Evolutionary conservation across 305 asterid genomes (phyloP), one percentile per base, ranked within the genome.

Genomic region (Fraxinus baroniana): DNA sequence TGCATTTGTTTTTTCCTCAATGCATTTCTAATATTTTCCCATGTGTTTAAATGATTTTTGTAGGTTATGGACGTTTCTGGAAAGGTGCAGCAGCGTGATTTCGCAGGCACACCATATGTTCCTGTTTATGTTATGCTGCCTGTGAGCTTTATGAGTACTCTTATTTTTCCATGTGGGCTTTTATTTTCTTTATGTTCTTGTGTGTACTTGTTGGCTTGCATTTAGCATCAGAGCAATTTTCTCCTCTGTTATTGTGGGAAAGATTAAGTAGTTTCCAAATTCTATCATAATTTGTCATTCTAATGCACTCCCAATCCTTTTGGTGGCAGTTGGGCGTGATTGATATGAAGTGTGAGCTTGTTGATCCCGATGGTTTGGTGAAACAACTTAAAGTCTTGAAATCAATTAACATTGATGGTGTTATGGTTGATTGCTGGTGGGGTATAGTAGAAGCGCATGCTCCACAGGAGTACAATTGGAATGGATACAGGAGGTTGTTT

Each of bases 401-500:
- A 88, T 92, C 97, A 72, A 36, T 89, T 12, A 91, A 90, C 52
- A 88, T 94, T 71, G 97, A 95, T 85, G 98, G 98, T 39, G 87
- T 95, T 75, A 86, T 89, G 91, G 96, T 94, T 80, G 97, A 95
- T 85, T 95, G 99, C 89, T 95, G 99, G 99, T 95, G 98, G 99
- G 99, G 99, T 70, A 85, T 93, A 49, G 98, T 94, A 78, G 98
- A 94, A 90, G 95, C 95, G 7, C 92, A 89, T 86, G 91, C 89
- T 82, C 98, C 98, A 35, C 96, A 89, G 79, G 92, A 90, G 87
- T 94, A 94, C 88, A 91, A 94, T 85, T 94, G 97, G 98, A 91
- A 82, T 83, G 97, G 97, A 79, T 94, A 93, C 92, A 91, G 81
- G 88, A 84, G 90, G 86, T 80, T 94, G 64, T 91, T 93, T 85